phyloP scores from a whole-genome alignment of 2,329 filamentous ascomycete genomes.

The Pseudofabraea citricarpa region DNA sequence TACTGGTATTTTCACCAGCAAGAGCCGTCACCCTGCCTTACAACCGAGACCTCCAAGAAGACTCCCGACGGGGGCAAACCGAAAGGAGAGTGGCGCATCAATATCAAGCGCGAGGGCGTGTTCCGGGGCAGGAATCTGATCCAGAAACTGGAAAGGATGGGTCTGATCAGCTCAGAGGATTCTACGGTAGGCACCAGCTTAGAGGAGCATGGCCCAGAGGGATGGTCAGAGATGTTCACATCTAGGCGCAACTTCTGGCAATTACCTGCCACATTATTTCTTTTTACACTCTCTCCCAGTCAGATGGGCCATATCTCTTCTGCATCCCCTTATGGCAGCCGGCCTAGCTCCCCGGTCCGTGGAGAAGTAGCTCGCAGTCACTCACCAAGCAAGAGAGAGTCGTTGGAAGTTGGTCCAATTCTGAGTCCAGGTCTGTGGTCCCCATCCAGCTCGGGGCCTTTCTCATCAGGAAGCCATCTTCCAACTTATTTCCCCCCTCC shows the following conservation, averaged over 20 bases:
- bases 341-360: conserved; percentile 46
- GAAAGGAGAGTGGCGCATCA: conserved; percentile 80
- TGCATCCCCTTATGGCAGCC: conserved; percentile 47
- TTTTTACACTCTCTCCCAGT: conserved; percentile 72
- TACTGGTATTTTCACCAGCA: conserved; percentile 98
- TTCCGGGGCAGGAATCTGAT: conserved; percentile 76
- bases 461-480: conserved; percentile 76
- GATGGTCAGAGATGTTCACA: conserved; percentile 79
- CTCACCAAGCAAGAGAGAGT: conserved; percentile 23
- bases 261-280: conserved; percentile 77
- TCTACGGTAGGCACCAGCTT: conserved; percentile 65
- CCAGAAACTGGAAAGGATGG: conserved; percentile 91
- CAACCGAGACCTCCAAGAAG: conserved; percentile 55
- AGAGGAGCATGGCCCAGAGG: conserved; percentile 56
- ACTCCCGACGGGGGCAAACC: conserved; percentile 70
- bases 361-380: conserved; percentile 22
- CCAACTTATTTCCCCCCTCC: conserved; percentile 88
- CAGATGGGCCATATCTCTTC: conserved; percentile 36
- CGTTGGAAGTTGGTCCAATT: conserved; percentile 36
- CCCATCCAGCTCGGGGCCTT: conserved; percentile 54
- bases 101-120: conserved; percentile 82
- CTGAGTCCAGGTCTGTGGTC: conserved; percentile 30
- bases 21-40: conserved; percentile 60
- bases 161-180: conserved; percentile 71
- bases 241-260: conserved; percentile 86